phyloP scores from a whole-genome alignment of 352 stramenopile species.

The Stephanocyclus meneghinianus region DNA sequence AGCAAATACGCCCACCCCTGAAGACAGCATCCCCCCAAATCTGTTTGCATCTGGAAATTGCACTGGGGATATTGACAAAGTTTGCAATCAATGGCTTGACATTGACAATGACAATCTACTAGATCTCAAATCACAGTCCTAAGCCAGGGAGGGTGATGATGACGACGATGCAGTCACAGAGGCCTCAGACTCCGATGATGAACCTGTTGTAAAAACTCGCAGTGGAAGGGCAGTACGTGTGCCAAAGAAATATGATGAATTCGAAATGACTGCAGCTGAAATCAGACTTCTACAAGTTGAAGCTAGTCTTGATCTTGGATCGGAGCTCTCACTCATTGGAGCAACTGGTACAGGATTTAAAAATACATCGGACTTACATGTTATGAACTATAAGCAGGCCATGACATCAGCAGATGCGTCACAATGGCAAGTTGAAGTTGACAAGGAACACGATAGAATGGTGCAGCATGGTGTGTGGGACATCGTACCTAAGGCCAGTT shows the following conservation, averaged over 20 bases:
- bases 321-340: background rate
- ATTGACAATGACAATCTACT: too few relatives aligned
- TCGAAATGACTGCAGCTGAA: background rate
- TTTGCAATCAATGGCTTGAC: too few relatives aligned
- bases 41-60: too few relatives aligned
- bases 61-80: too few relatives aligned
- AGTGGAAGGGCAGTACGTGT: background rate
- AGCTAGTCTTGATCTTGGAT: background rate
- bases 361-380: constrained; percentile 28
- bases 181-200: background rate
- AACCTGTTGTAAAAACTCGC: too few relatives aligned
- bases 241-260: background rate
- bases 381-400: constrained; percentile 39
- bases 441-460: constrained; percentile 33
- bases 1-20: too few relatives aligned
- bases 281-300: background rate
- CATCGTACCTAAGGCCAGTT: background rate
- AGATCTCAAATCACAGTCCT: too few relatives aligned
- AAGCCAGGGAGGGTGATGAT: background rate
- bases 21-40: too few relatives aligned
- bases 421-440: constrained; percentile 20
- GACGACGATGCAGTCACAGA: background rate
- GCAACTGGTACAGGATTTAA: constrained; percentile 27
- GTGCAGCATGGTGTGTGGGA: constrained; percentile 22
- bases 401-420: constrained; percentile 15